A percentile compares a stretch with the other conserved stretches of the same genome.
These are phyloP conservation scores for Hemileia vastatrix DNA, from an alignment of 1,284 basidiomycete genomes.

Conservation along the genomic window DNA sequence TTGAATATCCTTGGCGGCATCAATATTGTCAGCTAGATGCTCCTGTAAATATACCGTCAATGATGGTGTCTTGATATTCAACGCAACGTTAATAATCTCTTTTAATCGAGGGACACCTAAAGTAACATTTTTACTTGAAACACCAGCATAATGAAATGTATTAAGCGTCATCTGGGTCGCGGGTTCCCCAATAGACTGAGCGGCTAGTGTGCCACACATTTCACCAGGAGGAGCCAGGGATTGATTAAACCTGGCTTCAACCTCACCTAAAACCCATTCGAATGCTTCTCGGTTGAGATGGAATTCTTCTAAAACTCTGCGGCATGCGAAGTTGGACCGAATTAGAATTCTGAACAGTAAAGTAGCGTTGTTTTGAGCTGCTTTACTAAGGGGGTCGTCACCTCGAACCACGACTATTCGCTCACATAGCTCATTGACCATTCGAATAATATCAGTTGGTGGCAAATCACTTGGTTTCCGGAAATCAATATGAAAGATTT, in stretches of 20 bases:
- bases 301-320: constrained; percentile 72
- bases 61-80: constrained; percentile 96
- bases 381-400: constrained; percentile 60
- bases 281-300: constrained; percentile 85
- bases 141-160: constrained; percentile 98
- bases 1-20: constrained; percentile 72
- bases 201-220: constrained; percentile 97
- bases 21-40: constrained; percentile 56
- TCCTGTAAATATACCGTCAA: constrained; percentile 78
- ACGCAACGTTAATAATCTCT: constrained; percentile 98
- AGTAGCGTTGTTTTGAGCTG: constrained; percentile 81
- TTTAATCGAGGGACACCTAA: constrained; percentile 95
- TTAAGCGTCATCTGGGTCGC: constrained; percentile 97
- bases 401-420: constrained; percentile 78
- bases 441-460: constrained; percentile 73
- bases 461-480: constrained; percentile 87
- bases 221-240: constrained; percentile 87
- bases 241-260: constrained; percentile 87
- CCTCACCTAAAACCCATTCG: constrained; percentile 94
- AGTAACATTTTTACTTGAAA: constrained; percentile 93
- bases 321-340: constrained; percentile 71
- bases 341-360: constrained; percentile 86
- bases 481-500: constrained; percentile 94
- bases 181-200: constrained; percentile 98
- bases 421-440: constrained; percentile 60